Percentiles rank a stretch among this genome's conserved stretches.
Conservation (phyloP, 2,329 filamentous ascomycete genomes). For the Aspergillus sp. region DNA sequence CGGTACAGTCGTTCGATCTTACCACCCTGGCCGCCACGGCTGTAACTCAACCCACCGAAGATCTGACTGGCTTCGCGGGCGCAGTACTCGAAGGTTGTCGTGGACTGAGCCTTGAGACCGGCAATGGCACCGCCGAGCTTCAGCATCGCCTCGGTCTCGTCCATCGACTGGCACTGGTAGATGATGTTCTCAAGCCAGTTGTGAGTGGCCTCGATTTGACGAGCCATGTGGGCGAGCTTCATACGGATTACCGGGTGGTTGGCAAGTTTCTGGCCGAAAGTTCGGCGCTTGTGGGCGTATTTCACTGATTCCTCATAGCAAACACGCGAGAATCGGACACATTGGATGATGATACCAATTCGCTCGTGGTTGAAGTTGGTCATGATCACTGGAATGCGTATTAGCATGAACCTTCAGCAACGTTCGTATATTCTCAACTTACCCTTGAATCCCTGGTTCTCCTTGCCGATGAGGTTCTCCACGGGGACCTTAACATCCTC, state of each 20-base stretch:
- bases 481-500: slow-evolving; percentile 99
- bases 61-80: slow-evolving; percentile 95
- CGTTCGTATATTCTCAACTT: slow-evolving; percentile 18
- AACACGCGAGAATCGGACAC: slow-evolving; percentile 88
- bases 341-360: slow-evolving; percentile 98
- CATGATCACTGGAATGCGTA: slow-evolving; percentile 72
- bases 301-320: slow-evolving; percentile 97
- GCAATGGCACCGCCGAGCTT: slow-evolving; percentile 94
- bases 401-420: not conserved
- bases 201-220: slow-evolving; percentile 96
- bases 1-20: slow-evolving; percentile 95
- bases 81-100: slow-evolving; percentile 95
- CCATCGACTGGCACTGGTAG: slow-evolving; percentile 91
- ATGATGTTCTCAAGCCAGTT: slow-evolving; percentile 95
- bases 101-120: slow-evolving; percentile 88
- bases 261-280: slow-evolving; percentile 94
- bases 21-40: slow-evolving; percentile 86
- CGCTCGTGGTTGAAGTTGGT: slow-evolving; percentile 99
- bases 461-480: slow-evolving; percentile 97
- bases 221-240: slow-evolving; percentile 97
- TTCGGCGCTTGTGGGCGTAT: slow-evolving; percentile 95
- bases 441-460: slow-evolving; percentile 95
- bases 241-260: slow-evolving; percentile 96
- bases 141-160: slow-evolving; percentile 92
- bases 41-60: slow-evolving; percentile 92